A percentile compares a stretch with the other conserved stretches of the same genome.
These are phyloP conservation scores for Senecio squalidus DNA, from an alignment of 140 eudicot genomes.

Conservation along the genomic window DNA sequence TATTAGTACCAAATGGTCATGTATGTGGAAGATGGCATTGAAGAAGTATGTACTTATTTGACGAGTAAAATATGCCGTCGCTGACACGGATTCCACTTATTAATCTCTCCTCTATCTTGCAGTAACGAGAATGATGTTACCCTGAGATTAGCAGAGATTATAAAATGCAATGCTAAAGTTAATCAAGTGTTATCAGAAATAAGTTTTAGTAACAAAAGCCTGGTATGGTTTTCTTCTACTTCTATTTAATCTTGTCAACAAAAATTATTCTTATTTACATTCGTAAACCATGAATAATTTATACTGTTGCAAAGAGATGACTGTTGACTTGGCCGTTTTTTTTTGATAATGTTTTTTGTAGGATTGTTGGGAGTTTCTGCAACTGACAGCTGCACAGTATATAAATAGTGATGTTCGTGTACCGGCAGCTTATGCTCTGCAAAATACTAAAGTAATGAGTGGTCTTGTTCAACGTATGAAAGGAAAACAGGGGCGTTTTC, in stretches of 20 bases:
- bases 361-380: constrained; percentile 60
- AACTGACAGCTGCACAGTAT: constrained; percentile 68
- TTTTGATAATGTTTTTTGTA: constrained; percentile 21
- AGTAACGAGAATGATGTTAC: constrained; percentile 97
- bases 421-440: constrained; percentile 10
- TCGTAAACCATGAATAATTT: no score
- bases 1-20: no score
- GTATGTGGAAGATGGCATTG: neutral
- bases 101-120: constrained; percentile 18
- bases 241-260: neutral
- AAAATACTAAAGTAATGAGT: constrained; percentile 36
- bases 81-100: no score
- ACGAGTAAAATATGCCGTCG: no score
- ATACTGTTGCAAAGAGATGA: neutral
- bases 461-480: constrained; percentile 95
- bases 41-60: no score
- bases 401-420: constrained; percentile 88
- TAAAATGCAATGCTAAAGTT: constrained; percentile 59
- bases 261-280: neutral
- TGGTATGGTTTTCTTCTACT: constrained; percentile 36
- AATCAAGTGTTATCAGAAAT: constrained; percentile 43
- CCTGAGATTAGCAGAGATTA: constrained; percentile 57
- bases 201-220: constrained; percentile 24
- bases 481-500: constrained; percentile 94
- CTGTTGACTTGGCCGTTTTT: neutral